These are phyloP conservation scores for Panus rudis DNA, from an alignment of 768 basidiomycete species.

Conservation along the genomic window DNA sequence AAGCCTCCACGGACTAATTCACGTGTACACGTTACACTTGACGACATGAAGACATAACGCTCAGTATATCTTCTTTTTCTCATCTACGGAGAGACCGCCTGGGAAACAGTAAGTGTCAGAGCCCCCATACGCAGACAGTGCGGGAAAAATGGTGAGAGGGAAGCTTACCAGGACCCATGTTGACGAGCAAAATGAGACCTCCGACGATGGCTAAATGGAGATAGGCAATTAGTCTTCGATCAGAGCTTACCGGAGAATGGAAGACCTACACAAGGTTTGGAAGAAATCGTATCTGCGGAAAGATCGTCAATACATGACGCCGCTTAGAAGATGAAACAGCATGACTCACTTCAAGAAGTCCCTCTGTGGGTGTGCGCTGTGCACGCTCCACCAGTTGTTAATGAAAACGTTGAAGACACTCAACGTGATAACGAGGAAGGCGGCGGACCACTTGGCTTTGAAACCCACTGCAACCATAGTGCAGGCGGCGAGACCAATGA, in stretches of 20 bases:
- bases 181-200: conserved; percentile 93
- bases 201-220: conserved; percentile 75
- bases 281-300: conserved; percentile 89
- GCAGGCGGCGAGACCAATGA: conserved; percentile 88
- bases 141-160: not conserved
- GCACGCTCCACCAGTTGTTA: conserved; percentile 98
- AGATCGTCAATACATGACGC: conserved; percentile 18
- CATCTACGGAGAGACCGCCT: conserved; percentile 96
- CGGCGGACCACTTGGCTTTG: conserved; percentile 98
- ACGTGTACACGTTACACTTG: too few relatives aligned
- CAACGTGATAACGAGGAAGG: conserved; percentile 87
- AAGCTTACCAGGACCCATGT: conserved; percentile 87
- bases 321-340: not conserved
- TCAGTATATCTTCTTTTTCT: conserved; percentile 95
- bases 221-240: conserved; percentile 5
- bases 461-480: conserved; percentile 96
- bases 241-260: not conserved
- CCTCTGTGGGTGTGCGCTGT: conserved; percentile 86
- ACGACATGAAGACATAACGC: too few relatives aligned
- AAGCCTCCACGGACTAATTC: too few relatives aligned
- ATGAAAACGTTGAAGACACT: conserved; percentile 96
- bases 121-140: too few relatives aligned
- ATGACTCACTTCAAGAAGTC: conserved; percentile 93
- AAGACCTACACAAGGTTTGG: conserved; percentile 76
- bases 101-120: conserved; percentile 1